Base-by-base conservation (phyloP, 1,139 yeast species). In the Blastobotrys petasosporus region DNA sequence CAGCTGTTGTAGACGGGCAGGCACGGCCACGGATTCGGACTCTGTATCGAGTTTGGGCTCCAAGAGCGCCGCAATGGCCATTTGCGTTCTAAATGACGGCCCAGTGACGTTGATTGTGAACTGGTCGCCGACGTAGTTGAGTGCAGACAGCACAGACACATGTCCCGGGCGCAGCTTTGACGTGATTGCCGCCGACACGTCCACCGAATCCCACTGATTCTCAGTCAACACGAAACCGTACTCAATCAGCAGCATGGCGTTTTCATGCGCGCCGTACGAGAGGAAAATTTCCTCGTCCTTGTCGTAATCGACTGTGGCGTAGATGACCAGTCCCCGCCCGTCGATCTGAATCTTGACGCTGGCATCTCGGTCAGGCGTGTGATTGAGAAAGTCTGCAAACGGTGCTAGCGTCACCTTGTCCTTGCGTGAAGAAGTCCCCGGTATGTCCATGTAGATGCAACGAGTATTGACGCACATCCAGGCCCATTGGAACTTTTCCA, bases 321-420 rank as follows among this genome's bases (percentile, higher is more conserved):
- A 59, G 1, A 80, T 82, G 10, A 50, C 42, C 55, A 66, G 58
- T 42, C 84, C 85, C 35, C 51, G 47, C 3, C 64, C 54, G 55
- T 74, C 74, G 17, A 76, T 71, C 38, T 72, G 70, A 41, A 80
- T 63, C 1, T 65, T 63, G 50, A 86, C 80, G 17, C 54, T 55
- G 2, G 53, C 38, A 20, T 50, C 53, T 37, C 77, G 79, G 1
- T 70, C 70, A 31, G 74, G 65, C 9, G 79, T 69, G 64, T 92
- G 97, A 65, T 92, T 92, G 47, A 92, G 68, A 60, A 85, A 85
- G 67, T 92, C 98, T 11, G 90, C 90, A 54, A 71, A 82, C 0
- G 98, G 98, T 0, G 94, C 97, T 78, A 92, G 69, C 1, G 97
- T 86, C 65, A 88, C 82, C 59, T 86, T 84, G 55, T 84, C 88